A percentile compares a stretch with the other conserved stretches of the same genome.
Conservation (phyloP, 257 asterid species). For the Solanum okadae region DNA sequence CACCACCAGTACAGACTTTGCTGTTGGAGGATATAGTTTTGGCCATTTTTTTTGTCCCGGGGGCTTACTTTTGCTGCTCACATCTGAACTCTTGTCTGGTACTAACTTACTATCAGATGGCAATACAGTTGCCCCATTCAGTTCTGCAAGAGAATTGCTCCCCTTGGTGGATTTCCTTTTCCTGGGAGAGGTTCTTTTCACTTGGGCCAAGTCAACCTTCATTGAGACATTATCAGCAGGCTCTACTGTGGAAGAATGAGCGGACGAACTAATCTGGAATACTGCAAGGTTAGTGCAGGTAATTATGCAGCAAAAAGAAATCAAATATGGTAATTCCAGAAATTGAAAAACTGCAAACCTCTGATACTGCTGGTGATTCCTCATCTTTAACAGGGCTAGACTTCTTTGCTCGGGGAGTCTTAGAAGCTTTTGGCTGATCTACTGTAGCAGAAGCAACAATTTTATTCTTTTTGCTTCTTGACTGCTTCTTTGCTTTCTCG, state of each 20-base stretch:
- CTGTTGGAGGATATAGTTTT: constrained; percentile 67
- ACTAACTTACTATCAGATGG: constrained; percentile 18
- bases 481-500: constrained; percentile 30
- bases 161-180: constrained; percentile 28
- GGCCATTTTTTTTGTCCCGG: constrained; percentile 29
- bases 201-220: constrained; percentile 20
- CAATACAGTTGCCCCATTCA: constrained; percentile 11
- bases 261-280: constrained; percentile 32
- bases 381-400: constrained; percentile 15
- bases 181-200: constrained; percentile 21
- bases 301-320: constrained; percentile 3
- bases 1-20: constrained; percentile 71
- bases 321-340: constrained; percentile 1
- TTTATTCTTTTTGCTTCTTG: constrained; percentile 36
- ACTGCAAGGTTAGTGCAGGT: constrained; percentile 19
- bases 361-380: constrained; percentile 18
- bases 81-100: constrained; percentile 10
- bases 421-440: constrained; percentile 20
- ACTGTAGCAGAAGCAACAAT: constrained; percentile 25
- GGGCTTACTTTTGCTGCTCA: constrained; percentile 18
- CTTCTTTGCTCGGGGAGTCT: constrained; percentile 25
- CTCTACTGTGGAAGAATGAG: constrained; percentile 21
- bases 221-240: constrained; percentile 12
- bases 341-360: constrained; percentile 38
- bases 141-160: constrained; percentile 11